phyloP scores from a whole-genome alignment of 305 asterid species.

The Monarda citriodora region DNA sequence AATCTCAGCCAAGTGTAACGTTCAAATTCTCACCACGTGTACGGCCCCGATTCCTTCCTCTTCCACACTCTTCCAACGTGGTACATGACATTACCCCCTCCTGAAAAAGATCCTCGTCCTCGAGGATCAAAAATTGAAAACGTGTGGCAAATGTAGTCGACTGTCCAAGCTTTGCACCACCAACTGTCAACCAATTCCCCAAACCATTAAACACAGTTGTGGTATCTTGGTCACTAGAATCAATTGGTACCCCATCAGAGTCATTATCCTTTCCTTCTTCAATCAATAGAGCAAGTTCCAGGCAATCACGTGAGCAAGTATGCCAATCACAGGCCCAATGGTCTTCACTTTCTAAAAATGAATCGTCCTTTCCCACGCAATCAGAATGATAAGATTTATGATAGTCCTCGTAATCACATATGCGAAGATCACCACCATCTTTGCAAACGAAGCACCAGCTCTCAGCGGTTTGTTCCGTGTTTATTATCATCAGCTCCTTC shows the following conservation, averaged over 20 bases:
- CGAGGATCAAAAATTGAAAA: no score
- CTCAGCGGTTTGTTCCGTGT: slow-evolving; percentile 37
- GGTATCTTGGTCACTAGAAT: no score
- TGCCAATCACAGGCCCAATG: slow-evolving; percentile 80
- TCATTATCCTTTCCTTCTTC: slow-evolving; percentile 56
- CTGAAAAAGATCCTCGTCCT: no score
- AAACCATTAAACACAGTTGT: no score
- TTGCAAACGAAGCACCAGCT: slow-evolving; percentile 65
- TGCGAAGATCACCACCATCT: slow-evolving; percentile 52
- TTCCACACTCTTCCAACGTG: no score
- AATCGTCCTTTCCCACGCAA: slow-evolving; percentile 56
- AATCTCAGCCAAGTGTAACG: no score
- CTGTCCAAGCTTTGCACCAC: no score
- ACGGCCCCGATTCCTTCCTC: no score
- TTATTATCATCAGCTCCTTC: slow-evolving; percentile 13
- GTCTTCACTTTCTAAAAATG: slow-evolving; percentile 37
- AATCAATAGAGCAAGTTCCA: slow-evolving; percentile 66
- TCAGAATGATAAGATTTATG: slow-evolving; percentile 69
- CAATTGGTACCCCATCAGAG: slow-evolving; percentile 96
- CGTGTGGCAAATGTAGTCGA: no score
- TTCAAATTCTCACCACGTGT: no score
- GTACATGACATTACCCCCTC: no score
- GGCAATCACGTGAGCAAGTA: slow-evolving; percentile 51
- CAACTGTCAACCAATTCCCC: no score
- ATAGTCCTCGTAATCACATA: slow-evolving; percentile 66